A percentile compares a stretch with the other conserved stretches of the same genome.
phyloP scores from a whole-genome alignment of 768 basidiomycete genomes.

The Tulasnella sp. region DNA sequence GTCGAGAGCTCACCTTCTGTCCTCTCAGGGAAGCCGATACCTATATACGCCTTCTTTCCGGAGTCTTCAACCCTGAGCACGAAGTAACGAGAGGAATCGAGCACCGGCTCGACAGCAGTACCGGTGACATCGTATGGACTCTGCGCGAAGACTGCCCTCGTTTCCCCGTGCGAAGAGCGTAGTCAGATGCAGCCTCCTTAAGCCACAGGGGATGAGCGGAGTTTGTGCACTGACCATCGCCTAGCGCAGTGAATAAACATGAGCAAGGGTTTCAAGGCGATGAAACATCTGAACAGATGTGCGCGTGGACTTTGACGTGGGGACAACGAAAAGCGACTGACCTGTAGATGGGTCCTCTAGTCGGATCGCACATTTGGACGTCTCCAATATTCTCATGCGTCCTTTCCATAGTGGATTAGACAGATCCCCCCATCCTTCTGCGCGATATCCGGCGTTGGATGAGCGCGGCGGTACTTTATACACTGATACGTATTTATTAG shows the following conservation, averaged over 20 bases:
- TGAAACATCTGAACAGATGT: no score
- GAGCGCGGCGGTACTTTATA: constrained; percentile 86
- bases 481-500: constrained; percentile 37
- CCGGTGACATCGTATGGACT: constrained; percentile 67
- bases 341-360: constrained; percentile 77
- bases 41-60: constrained; percentile 83
- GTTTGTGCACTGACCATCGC: constrained; percentile 48
- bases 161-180: no score
- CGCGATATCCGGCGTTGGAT: constrained; percentile 80
- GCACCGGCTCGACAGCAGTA: constrained; percentile 85
- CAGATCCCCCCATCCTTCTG: constrained; percentile 87
- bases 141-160: constrained; percentile 64
- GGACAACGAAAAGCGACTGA: constrained; percentile 31
- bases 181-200: no score
- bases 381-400: constrained; percentile 73
- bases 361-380: constrained; percentile 53
- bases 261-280: neutral
- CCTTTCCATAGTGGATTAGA: constrained; percentile 83
- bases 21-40: constrained; percentile 83
- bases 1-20: constrained; percentile 44
- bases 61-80: constrained; percentile 82
- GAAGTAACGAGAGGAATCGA: constrained; percentile 93
- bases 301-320: no score
- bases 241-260: constrained; percentile 28
- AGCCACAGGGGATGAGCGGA: constrained; percentile 17